A percentile compares a stretch with the other conserved stretches of the same genome.
These are phyloP conservation scores for Copromyces sp. DNA, from an alignment of 495 filamentous ascomycete species.

Conservation along the genomic window DNA sequence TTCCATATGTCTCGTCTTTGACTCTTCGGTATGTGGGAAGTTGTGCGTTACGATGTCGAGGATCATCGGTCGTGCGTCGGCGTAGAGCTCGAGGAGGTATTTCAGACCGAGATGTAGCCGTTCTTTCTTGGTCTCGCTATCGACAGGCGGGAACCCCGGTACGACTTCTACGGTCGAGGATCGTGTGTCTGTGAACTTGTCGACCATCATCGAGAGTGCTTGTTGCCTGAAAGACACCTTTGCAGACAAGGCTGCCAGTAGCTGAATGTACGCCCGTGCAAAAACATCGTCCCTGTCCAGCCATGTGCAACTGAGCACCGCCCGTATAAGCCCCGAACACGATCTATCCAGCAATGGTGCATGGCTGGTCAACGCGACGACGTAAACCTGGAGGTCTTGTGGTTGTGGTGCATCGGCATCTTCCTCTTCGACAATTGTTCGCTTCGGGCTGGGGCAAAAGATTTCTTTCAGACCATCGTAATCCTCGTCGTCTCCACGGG, in stretches of 20 bases:
- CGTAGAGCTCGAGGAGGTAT: slow-evolving; percentile 66
- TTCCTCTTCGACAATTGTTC: slow-evolving; percentile 16
- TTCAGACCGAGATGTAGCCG: slow-evolving; percentile 66
- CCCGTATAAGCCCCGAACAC: slow-evolving; percentile 64
- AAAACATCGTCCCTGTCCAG: slow-evolving; percentile 74
- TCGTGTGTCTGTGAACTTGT: slow-evolving; percentile 51
- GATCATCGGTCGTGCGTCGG: slow-evolving; percentile 58
- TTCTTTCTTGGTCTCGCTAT: slow-evolving; percentile 47
- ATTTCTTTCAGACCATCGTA: slow-evolving; percentile 67
- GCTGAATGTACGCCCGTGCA: slow-evolving; percentile 65
- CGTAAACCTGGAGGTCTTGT: slow-evolving; percentile 55
- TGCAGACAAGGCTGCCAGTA: slow-evolving; percentile 70
- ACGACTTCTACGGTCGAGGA: slow-evolving; percentile 40
- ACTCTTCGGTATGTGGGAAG: slow-evolving; percentile 68
- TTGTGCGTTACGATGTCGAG: slow-evolving; percentile 51
- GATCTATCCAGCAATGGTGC: slow-evolving; percentile 58
- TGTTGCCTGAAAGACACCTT: slow-evolving; percentile 49
- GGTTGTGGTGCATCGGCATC: slow-evolving; percentile 13
- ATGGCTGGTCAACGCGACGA: slow-evolving; percentile 67
- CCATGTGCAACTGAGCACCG: slow-evolving; percentile 69
- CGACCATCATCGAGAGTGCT: slow-evolving; percentile 70
- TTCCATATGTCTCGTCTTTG: slow-evolving; percentile 57
- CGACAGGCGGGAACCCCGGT: slow-evolving; percentile 49
- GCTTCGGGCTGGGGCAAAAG: slow-evolving; percentile 41
- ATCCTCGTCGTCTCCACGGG: slow-evolving; percentile 54